Evolutionary conservation across 2,329 filamentous ascomycete genomes (phyloP), one percentile per base, ranked within the genome.

Genomic region (Aureobasidium lini): DNA sequence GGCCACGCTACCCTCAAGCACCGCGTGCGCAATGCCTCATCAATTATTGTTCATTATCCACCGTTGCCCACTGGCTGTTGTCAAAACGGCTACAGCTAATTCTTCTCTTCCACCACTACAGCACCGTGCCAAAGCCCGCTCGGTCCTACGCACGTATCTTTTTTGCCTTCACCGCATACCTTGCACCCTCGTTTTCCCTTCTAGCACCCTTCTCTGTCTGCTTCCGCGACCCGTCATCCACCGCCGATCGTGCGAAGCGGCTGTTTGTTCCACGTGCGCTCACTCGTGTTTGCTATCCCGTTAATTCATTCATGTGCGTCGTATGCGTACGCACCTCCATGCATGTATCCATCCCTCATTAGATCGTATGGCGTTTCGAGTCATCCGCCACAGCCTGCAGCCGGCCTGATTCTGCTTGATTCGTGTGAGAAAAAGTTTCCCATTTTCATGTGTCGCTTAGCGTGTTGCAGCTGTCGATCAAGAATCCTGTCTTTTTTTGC

Each of bases 361-460:
- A 57, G 54, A 47, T 57, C 54, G 40, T 18, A 54, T 57, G 53
- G 42, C 42, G 53, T 46, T 46, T 57, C 28, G 53, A 39, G 54
- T 57, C 54, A 57, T 57, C 54, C 42, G 54, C 54, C 54, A 57
- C 23, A 23, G 42, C n/a, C 54, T 57, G 54, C 54, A 57, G 42
- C 54, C 54, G 23, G 54, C 54, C 36, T 57, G 54, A 57, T 57
- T 57, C 23, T 43, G 54, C 34, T 48, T 57, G 54, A 57, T 48
- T 57, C 54, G 54, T 57, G 54, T 18, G 34, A 31, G 42, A 8
- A 39, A 36, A 39, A 57, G 42, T 43, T 32, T 48, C 42, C 54
- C 42, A 39, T 34, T 18, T 16, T 43, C 54, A 57, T 23, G 54
- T 57, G 54, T 57, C 54, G 54, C 8, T 48, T 57, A 57, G 54